A percentile compares a stretch with the other conserved stretches of the same genome.
phyloP scores from a whole-genome alignment of 225 moss, liverwort and hornwort species.

The Bryum argenteum region DNA sequence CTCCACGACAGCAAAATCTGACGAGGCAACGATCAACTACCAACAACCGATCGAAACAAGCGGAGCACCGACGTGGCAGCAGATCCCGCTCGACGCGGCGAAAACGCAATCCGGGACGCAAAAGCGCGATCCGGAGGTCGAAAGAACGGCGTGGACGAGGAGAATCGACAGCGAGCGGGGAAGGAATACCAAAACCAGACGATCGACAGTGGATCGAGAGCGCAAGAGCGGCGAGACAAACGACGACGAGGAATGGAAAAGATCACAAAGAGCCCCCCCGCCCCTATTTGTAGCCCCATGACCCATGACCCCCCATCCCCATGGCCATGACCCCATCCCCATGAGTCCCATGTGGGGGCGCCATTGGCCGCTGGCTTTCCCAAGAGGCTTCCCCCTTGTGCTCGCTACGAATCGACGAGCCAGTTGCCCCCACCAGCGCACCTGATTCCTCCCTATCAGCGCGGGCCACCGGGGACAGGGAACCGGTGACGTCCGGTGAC shows the following conservation, averaged over 20 bases:
- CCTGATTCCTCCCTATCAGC: conserved; percentile 32
- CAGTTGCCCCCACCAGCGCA: conserved; percentile 1
- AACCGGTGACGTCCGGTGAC: neutral
- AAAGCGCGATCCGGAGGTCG: conserved; percentile 14
- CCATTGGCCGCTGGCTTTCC: conserved; percentile 35
- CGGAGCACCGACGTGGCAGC: neutral
- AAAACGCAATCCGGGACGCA: conserved; percentile 13
- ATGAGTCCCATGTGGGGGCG: conserved; percentile 25
- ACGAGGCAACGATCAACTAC: neutral
- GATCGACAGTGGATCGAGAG: too few relatives aligned
- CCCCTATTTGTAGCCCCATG: conserved; percentile 37
- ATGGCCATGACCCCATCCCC: conserved; percentile 24
- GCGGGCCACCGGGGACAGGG: conserved; percentile 18
- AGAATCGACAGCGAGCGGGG: conserved; percentile 1
- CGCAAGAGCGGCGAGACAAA: neutral
- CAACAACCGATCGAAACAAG: conserved; percentile 13
- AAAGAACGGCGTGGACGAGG: conserved; percentile 16
- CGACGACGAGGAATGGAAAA: conserved; percentile 33
- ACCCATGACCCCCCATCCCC: neutral
- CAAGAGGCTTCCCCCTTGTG: conserved; percentile 24
- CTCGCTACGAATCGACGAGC: neutral
- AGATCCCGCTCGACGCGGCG: neutral
- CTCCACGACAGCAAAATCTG: neutral
- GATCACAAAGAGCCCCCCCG: accelerated
- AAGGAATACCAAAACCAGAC: too few relatives aligned